phyloP scores from a whole-genome alignment of 768 basidiomycete genomes.

The Auriscalpium orientale region DNA sequence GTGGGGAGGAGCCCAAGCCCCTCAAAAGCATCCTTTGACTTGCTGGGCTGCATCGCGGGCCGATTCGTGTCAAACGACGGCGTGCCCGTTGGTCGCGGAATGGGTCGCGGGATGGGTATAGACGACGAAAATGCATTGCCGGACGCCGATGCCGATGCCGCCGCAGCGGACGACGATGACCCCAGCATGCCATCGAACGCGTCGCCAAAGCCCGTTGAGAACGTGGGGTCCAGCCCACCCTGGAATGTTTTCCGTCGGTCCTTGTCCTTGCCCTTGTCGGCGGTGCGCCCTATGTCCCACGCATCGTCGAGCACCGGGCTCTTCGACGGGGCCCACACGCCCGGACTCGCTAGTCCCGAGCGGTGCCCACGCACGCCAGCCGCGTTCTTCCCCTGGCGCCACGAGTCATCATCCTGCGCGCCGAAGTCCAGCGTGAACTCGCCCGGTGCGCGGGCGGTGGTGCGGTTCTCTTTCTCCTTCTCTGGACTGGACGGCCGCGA shows the following conservation, averaged over 20 bases:
- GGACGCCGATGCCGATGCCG: constrained; percentile 1
- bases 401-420: constrained; percentile 21
- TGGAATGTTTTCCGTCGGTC: constrained; percentile 11
- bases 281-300: constrained; percentile 2
- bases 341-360: constrained; percentile 13
- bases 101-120: not conserved
- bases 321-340: constrained; percentile 5
- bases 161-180: constrained; percentile 4
- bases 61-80: constrained; percentile 1
- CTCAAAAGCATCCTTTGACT: constrained; percentile 68
- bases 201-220: constrained; percentile 49
- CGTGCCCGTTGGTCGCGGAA: not conserved
- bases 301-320: constrained; percentile 7
- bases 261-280: constrained; percentile 9
- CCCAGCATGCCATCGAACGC: constrained; percentile 32
- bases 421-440: constrained; percentile 20
- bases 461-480: constrained; percentile 3
- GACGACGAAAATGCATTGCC: not conserved
- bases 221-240: constrained; percentile 1
- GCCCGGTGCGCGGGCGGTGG: not conserved
- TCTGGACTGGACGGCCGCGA: constrained; percentile 24
- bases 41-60: constrained; percentile 8
- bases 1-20: constrained; percentile 52
- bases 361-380: constrained; percentile 15
- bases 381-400: constrained; percentile 7